phyloP scores from a whole-genome alignment of 2,329 filamentous ascomycete species.

The Aspergillus ustus region DNA sequence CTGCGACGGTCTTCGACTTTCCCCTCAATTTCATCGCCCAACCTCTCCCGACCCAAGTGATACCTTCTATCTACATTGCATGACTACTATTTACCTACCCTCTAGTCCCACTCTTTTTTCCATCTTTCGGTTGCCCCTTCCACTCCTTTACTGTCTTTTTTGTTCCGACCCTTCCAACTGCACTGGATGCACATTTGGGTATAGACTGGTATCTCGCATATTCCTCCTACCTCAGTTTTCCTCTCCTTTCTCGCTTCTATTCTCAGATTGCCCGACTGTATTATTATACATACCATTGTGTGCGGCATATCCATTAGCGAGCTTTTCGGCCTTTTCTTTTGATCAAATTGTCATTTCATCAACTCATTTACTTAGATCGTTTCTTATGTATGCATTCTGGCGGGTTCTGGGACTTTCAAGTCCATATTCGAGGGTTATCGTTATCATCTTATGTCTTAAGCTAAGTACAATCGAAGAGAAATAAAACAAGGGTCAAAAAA shows the following conservation, averaged over 20 bases:
- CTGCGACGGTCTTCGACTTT: neutral
- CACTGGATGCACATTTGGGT: neutral
- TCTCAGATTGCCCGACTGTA: neutral
- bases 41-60: neutral
- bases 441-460: neutral
- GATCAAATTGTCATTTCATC: neutral
- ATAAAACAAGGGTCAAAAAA: neutral
- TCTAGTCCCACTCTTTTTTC: neutral
- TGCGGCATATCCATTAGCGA: neutral
- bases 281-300: neutral
- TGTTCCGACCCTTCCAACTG: neutral
- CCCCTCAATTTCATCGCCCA: neutral
- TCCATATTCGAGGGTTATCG: neutral
- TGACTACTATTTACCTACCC: neutral
- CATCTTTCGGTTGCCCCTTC: too few species aligned
- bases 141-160: neutral
- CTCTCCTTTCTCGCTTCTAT: neutral
- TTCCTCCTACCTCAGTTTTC: neutral
- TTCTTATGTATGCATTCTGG: neutral
- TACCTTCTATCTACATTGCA: neutral
- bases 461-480: neutral
- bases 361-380: neutral
- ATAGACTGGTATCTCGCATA: neutral
- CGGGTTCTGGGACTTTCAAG: neutral
- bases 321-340: neutral